phyloP scores from a whole-genome alignment of 108 stramenopile genomes.

The Hondaea fermentalgiana region DNA sequence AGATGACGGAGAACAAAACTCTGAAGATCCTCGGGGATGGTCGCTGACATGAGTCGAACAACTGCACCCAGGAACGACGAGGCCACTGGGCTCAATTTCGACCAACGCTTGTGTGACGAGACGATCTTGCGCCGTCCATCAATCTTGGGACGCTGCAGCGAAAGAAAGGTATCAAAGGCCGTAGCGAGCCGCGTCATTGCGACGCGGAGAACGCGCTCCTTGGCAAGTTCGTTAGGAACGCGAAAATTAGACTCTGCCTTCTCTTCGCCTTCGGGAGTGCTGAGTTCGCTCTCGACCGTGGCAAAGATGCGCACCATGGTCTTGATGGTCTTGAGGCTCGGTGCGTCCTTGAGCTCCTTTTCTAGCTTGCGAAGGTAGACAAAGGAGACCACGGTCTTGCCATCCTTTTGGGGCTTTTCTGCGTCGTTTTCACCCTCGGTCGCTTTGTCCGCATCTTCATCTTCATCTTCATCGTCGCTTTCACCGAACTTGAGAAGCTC shows the following conservation, averaged over 20 bases:
- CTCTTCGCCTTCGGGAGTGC: not conserved
- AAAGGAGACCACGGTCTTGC: slow-evolving; percentile 1
- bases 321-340: not conserved
- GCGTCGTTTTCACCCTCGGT: slow-evolving; percentile 37
- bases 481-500: slow-evolving; percentile 61
- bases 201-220: not conserved
- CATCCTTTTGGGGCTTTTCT: slow-evolving; percentile 34
- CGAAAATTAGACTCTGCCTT: not conserved
- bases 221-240: not conserved
- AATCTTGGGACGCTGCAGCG: not conserved
- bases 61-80: not conserved
- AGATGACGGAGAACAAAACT: not conserved
- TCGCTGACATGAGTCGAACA: not conserved
- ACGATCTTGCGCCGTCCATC: not conserved
- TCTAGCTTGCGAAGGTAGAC: not conserved
- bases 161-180: not conserved
- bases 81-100: not conserved
- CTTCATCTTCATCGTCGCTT: slow-evolving; percentile 39
- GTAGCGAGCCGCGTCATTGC: not conserved
- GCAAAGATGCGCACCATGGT: not conserved
- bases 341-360: not conserved
- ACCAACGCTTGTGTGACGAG: not conserved
- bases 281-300: not conserved
- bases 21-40: not conserved
- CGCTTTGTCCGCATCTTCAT: slow-evolving; percentile 18